Conservation (phyloP, 2,329 filamentous ascomycete species). For the Macrophomina phaseolina region DNA sequence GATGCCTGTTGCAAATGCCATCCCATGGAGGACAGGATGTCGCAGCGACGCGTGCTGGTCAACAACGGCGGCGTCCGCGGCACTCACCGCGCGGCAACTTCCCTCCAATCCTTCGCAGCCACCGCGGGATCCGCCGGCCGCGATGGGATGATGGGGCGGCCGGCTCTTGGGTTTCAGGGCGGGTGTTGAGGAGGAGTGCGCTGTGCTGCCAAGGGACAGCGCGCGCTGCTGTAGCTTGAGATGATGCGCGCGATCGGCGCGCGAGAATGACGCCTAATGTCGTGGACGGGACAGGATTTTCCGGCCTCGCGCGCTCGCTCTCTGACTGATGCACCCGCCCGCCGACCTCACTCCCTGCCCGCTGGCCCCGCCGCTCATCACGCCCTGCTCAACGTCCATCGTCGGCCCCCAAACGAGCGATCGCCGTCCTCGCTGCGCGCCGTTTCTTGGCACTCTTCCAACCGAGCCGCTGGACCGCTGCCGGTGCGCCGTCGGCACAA, state of each 20-base stretch:
- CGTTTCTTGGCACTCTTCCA: conserved; percentile 12
- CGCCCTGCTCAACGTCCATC: conserved; percentile 19
- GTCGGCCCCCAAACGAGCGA: conserved; percentile 13
- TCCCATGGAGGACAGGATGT: neutral
- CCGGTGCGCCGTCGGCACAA: conserved; percentile 12
- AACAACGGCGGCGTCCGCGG: conserved; percentile 18
- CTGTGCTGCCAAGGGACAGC: neutral
- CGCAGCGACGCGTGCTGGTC: conserved; percentile 9
- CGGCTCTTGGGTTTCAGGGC: neutral
- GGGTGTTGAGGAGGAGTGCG: neutral
- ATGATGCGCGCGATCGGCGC: neutral
- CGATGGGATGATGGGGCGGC: neutral
- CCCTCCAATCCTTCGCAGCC: neutral
- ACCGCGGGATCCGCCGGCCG: conserved; percentile 1
- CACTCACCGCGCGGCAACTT: conserved; percentile 14
- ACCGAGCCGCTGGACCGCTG: conserved; percentile 15
- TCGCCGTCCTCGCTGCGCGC: conserved; percentile 10
- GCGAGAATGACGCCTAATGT: conserved; percentile 7
- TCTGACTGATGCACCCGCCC: neutral
- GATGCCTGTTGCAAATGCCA: neutral
- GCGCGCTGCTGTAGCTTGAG: neutral
- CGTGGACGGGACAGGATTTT: conserved; percentile 10
- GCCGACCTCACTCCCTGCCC: conserved; percentile 4
- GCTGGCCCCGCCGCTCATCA: neutral
- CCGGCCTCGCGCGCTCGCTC: neutral